Percentiles rank a stretch among this genome's conserved stretches.
Conservation (phyloP, 495 filamentous ascomycete species). For the Aspergillus olivimuriae region DNA sequence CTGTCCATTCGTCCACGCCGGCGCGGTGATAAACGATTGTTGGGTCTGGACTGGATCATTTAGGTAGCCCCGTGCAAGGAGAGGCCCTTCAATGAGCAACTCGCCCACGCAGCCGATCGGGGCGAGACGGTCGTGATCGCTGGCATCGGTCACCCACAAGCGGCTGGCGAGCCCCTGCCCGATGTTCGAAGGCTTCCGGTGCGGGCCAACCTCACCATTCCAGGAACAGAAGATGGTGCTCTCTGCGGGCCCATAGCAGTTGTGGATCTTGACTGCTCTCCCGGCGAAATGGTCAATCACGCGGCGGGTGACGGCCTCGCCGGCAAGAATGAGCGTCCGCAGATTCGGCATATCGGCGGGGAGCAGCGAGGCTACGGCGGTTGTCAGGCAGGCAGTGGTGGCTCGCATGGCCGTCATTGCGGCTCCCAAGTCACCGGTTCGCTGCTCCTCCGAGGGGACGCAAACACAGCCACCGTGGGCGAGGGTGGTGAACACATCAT, state of each 20-base stretch:
- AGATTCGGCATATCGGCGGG: conserved; percentile 26
- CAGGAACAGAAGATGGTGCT: conserved; percentile 10
- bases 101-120: conserved; percentile 42
- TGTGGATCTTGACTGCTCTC: neutral
- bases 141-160: conserved; percentile 9
- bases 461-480: conserved; percentile 48
- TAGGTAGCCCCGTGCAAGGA: conserved; percentile 15
- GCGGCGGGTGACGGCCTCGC: conserved; percentile 31
- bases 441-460: conserved; percentile 40
- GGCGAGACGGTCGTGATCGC: conserved; percentile 13
- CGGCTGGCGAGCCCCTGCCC: conserved; percentile 12
- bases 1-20: conserved; percentile 20
- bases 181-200: conserved; percentile 1
- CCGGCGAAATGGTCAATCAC: neutral
- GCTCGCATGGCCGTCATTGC: conserved; percentile 17
- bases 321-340: conserved; percentile 24
- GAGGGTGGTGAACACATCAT: conserved; percentile 52
- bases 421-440: conserved; percentile 21
- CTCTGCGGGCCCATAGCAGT: conserved; percentile 12
- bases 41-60: conserved; percentile 6
- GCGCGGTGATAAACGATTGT: conserved; percentile 12
- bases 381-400: conserved; percentile 20
- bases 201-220: conserved; percentile 3
- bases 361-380: conserved; percentile 13
- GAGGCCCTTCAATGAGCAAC: conserved; percentile 40